Evolutionary conservation across 208 protist species (phyloP).

Genomic region (Leishmania lainsoni): DNA sequence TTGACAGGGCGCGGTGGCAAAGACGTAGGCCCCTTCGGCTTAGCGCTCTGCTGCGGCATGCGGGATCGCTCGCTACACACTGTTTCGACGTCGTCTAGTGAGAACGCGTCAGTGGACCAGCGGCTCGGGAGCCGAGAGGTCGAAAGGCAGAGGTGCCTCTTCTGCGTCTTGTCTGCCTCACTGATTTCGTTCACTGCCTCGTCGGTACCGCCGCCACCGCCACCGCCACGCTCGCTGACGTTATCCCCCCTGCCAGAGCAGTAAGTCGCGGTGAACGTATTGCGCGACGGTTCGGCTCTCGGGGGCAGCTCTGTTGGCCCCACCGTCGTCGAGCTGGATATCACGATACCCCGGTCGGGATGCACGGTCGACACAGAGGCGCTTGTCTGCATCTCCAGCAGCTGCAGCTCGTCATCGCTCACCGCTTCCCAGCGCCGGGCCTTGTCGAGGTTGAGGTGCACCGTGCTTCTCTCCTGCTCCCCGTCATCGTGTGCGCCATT

Average conservation of each 20-base stretch:
- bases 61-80: conserved; percentile 39
- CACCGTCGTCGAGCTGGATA: not conserved
- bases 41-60: conserved; percentile 8
- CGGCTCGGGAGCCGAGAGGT: conserved; percentile 17
- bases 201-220: not conserved
- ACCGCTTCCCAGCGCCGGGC: conserved; percentile 39
- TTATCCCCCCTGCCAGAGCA: conserved; percentile 15
- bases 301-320: conserved; percentile 1
- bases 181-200: not conserved
- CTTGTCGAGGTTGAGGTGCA: conserved; percentile 30
- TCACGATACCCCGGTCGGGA: conserved; percentile 9
- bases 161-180: not conserved
- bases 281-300: conserved; percentile 10
- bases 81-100: conserved; percentile 33
- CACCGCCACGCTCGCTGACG: not conserved
- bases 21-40: conserved; percentile 17
- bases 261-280: conserved; percentile 34
- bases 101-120: conserved; percentile 30
- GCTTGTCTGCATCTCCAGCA: conserved; percentile 52
- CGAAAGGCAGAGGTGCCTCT: not conserved
- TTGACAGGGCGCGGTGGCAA: conserved; percentile 37
- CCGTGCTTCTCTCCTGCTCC: conserved; percentile 2
- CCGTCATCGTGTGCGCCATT: not conserved
- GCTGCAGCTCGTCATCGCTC: conserved; percentile 21
- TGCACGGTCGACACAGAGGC: conserved; percentile 45